A percentile compares a stretch with the other conserved stretches of the same genome.
Conservation (phyloP, 2,329 filamentous ascomycete species). For the Leptoxyphium fumago region DNA sequence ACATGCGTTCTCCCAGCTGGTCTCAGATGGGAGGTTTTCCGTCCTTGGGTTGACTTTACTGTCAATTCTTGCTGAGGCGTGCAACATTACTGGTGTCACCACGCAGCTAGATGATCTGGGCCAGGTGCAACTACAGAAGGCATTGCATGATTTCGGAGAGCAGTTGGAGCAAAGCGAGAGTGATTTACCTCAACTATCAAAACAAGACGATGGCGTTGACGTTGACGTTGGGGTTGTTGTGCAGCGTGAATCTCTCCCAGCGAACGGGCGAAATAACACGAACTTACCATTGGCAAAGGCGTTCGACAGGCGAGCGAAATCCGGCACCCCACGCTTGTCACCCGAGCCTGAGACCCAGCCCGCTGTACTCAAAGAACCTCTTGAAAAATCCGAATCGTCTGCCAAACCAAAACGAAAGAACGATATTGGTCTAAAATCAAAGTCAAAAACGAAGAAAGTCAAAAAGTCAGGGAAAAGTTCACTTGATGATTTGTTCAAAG, state of each 20-base stretch:
- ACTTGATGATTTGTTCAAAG: slow-evolving; percentile 59
- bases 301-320: no score
- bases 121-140: slow-evolving; percentile 26
- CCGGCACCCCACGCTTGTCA: no score
- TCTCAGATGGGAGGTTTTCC: slow-evolving; percentile 30
- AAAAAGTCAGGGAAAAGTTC: slow-evolving; percentile 46
- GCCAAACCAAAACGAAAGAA: background rate
- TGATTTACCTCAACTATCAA: slow-evolving; percentile 13
- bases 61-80: slow-evolving; percentile 26
- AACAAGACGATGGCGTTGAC: slow-evolving; percentile 1
- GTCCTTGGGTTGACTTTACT: slow-evolving; percentile 31
- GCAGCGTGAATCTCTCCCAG: slow-evolving; percentile 9
- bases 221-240: slow-evolving; percentile 22
- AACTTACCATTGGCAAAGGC: no score
- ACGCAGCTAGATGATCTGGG: slow-evolving; percentile 27
- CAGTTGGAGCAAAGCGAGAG: slow-evolving; percentile 22
- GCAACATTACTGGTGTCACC: slow-evolving; percentile 26
- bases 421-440: slow-evolving; percentile 1
- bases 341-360: no score
- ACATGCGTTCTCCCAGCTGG: slow-evolving; percentile 28
- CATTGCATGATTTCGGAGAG: slow-evolving; percentile 29
- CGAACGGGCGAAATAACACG: no score
- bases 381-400: background rate
- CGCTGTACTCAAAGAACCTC: no score
- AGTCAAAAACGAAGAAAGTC: slow-evolving; percentile 20